phyloP scores from a whole-genome alignment of 768 basidiomycete genomes.

The Exidia glandulosa region DNA sequence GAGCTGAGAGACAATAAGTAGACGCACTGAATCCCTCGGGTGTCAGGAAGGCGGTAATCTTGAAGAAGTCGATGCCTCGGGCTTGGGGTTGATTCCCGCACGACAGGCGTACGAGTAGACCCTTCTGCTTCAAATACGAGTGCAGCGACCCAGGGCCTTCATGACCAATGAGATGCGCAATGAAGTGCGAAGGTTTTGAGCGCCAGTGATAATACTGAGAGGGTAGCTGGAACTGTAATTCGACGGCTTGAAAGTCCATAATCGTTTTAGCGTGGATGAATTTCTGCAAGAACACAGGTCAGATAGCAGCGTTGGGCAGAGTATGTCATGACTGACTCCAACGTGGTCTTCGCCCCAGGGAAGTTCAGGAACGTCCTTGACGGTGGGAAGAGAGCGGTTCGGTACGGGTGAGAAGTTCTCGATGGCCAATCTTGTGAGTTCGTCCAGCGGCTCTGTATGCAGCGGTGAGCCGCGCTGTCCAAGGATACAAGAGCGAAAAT shows the following conservation, averaged over 20 bases:
- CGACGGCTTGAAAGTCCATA: slow-evolving; percentile 74
- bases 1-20: background rate
- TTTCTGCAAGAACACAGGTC: slow-evolving; percentile 33
- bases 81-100: slow-evolving; percentile 60
- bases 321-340: slow-evolving; percentile 47
- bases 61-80: slow-evolving; percentile 84
- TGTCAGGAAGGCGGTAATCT: slow-evolving; percentile 70
- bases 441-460: slow-evolving; percentile 61
- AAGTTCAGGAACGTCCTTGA: slow-evolving; percentile 55
- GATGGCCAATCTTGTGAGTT: slow-evolving; percentile 50
- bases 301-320: background rate
- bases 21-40: slow-evolving; percentile 73
- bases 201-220: slow-evolving; percentile 66
- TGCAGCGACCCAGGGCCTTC: slow-evolving; percentile 88
- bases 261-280: slow-evolving; percentile 82
- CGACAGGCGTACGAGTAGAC: slow-evolving; percentile 71
- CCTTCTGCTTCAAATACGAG: slow-evolving; percentile 80
- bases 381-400: slow-evolving; percentile 47
- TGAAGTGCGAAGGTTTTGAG: slow-evolving; percentile 63
- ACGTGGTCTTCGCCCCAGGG: slow-evolving; percentile 63
- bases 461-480: background rate
- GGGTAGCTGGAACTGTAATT: slow-evolving; percentile 70
- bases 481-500: background rate
- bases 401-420: slow-evolving; percentile 60
- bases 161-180: slow-evolving; percentile 80